Evolutionary conservation across 257 asterid species (phyloP).

Genomic region (Petrea volubilis): DNA sequence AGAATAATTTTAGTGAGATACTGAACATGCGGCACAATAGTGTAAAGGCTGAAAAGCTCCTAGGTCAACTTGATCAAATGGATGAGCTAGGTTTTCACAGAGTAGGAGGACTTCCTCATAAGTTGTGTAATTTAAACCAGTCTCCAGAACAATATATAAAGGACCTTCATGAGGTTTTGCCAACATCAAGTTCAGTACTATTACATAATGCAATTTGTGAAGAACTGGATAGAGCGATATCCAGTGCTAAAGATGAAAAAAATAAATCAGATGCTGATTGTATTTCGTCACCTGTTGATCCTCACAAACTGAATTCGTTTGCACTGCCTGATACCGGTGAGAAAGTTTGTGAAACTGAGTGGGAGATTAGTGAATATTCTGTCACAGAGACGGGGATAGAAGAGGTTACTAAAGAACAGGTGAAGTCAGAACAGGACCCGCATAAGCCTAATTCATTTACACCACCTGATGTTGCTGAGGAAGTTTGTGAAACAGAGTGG

Average conservation of each 20-base stretch:
- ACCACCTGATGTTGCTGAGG: conserved; percentile 32
- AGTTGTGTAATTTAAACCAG: conserved; percentile 36
- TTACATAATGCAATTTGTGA: conserved; percentile 56
- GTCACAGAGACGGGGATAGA: conserved; percentile 35
- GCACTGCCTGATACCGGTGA: conserved; percentile 30
- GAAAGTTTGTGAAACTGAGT: conserved; percentile 37
- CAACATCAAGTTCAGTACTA: conserved; percentile 47
- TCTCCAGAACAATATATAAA: conserved; percentile 63
- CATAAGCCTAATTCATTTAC: conserved; percentile 24
- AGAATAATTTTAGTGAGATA: conserved; percentile 35
- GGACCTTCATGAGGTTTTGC: conserved; percentile 87
- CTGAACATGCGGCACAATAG: conserved; percentile 38
- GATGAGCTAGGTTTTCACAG: conserved; percentile 42
- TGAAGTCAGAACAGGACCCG: too few relatives aligned
- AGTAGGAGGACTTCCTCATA: conserved; percentile 66
- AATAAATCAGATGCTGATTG: conserved; percentile 40
- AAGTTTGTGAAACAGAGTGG: conserved; percentile 38
- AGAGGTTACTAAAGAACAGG: conserved; percentile 22
- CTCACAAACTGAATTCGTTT: conserved; percentile 27
- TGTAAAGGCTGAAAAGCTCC: conserved; percentile 27
- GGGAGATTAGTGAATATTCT: conserved; percentile 44
- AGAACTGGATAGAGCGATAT: conserved; percentile 65
- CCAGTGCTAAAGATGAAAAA: conserved; percentile 37
- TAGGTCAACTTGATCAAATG: conserved; percentile 33
- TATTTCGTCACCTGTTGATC: conserved; percentile 30